phyloP scores from a whole-genome alignment of 1,284 basidiomycete genomes.

The Cystobasidium sp. region DNA sequence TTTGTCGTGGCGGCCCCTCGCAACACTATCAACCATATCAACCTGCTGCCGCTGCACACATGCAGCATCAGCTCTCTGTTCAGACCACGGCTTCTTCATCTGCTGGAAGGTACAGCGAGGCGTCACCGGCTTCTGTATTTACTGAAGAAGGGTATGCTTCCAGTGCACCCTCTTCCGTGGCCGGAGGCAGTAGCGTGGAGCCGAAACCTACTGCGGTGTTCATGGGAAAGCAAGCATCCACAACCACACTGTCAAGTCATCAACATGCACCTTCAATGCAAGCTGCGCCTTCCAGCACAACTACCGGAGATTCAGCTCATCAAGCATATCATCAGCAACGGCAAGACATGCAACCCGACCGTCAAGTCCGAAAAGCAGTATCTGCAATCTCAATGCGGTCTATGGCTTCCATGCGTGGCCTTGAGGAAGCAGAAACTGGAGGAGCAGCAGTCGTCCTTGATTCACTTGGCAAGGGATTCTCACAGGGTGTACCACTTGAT shows the following conservation, averaged over 20 bases:
- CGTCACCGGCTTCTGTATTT: conserved; percentile 25
- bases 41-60: not conserved
- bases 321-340: not conserved
- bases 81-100: conserved; percentile 17
- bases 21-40: not conserved
- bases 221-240: conserved; percentile 10
- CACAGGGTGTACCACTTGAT: conserved; percentile 19
- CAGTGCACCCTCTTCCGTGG: conserved; percentile 27
- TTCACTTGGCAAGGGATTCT: conserved; percentile 20
- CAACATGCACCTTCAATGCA: not conserved
- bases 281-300: not conserved
- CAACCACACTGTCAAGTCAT: not conserved
- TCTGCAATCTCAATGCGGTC: conserved; percentile 43
- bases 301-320: not conserved
- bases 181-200: conserved; percentile 9
- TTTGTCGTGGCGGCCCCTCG: not conserved
- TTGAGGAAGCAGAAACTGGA: conserved; percentile 44
- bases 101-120: conserved; percentile 1
- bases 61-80: conserved; percentile 4
- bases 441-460: conserved; percentile 45
- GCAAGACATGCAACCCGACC: conserved; percentile 11
- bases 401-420: conserved; percentile 44
- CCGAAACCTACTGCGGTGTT: conserved; percentile 15
- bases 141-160: conserved; percentile 34
- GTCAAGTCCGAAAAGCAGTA: conserved; percentile 17